A percentile compares a stretch with the other conserved stretches of the same genome.
Conservation (phyloP, 2,329 filamentous ascomycete genomes). For the Penicillium verrucosum region DNA sequence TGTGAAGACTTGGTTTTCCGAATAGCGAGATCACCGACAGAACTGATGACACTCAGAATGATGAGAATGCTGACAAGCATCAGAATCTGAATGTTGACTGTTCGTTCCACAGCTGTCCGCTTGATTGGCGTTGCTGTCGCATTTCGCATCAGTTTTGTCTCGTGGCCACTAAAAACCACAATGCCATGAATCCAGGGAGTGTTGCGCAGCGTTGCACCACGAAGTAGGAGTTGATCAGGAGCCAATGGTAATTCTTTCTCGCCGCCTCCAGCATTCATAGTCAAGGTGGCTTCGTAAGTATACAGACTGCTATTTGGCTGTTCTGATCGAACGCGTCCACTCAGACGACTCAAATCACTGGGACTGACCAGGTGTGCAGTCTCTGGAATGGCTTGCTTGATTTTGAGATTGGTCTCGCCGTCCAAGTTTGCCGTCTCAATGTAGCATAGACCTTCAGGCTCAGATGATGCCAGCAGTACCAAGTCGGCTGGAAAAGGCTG, state of each 20-base stretch:
- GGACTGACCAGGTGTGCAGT: constrained; percentile 84
- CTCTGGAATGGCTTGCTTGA: constrained; percentile 95
- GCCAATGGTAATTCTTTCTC: constrained; percentile 89
- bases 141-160: constrained; percentile 98
- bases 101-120: constrained; percentile 88
- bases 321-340: constrained; percentile 85
- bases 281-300: constrained; percentile 95
- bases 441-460: constrained; percentile 95
- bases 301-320: constrained; percentile 98
- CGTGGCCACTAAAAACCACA: constrained; percentile 95
- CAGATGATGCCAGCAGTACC: constrained; percentile 87
- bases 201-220: constrained; percentile 90
- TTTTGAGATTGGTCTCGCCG: constrained; percentile 96
- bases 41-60: constrained; percentile 80
- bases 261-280: constrained; percentile 81
- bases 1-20: constrained; percentile 61
- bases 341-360: constrained; percentile 77
- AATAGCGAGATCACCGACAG: constrained; percentile 82
- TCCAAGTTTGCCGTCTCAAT: constrained; percentile 98
- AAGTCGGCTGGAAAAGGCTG: constrained; percentile 92
- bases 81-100: constrained; percentile 90
- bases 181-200: constrained; percentile 96
- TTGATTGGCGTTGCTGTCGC: constrained; percentile 97
- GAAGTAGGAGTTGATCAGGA: constrained; percentile 87
- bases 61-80: constrained; percentile 83